Base-by-base conservation (phyloP, 352 stramenopile genomes). In the Phytophthora rubi region DNA sequence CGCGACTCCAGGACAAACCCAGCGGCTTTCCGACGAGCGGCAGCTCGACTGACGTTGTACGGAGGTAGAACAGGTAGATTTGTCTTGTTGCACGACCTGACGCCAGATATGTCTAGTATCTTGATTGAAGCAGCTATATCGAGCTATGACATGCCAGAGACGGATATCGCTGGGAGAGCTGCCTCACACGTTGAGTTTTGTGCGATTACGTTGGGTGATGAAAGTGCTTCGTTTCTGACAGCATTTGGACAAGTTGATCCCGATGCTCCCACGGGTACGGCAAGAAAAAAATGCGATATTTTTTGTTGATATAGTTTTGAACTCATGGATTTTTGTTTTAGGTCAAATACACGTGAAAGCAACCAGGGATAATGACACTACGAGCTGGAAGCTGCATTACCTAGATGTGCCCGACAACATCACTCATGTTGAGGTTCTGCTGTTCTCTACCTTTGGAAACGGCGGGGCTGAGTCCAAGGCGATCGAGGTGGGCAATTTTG, bases 381-480 rank as follows among this genome's bases (percentile, higher is more conserved):
- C 23, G 8, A 42, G 26, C 28, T 57, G 51, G 51, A 57, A 42
- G 8, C 28, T 57, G 6, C 15, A 28, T 6, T 57, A 57, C 28
- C 3, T 37, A 15, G 51, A 57, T 42, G 51, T 42, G 28, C 51
- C 51, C 5, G 51, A 37, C 16, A 57, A 30, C 28, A 57, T 57
- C 26, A 42, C 51, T 2, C n/a, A 42, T 6, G 21, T 44, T 6
- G 26, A 57, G 51, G 28, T 57, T 13, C 6, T 57, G 26, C 28
- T 57, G 15, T 57, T 57, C 7, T 57, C 51, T 23, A 42, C 28
- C 12, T 57, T 42, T 13, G 51, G 51, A 37, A 57, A 57, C 16
- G 51, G 51, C 8, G 51, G 51, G 7, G 51, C 51, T 23, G 51
- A 57, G 28, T 57, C 18, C 28, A 57, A 42, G 15, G 28, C 51